phyloP scores from a whole-genome alignment of 371 early-diverging fungal species.

The Circinella minor region DNA sequence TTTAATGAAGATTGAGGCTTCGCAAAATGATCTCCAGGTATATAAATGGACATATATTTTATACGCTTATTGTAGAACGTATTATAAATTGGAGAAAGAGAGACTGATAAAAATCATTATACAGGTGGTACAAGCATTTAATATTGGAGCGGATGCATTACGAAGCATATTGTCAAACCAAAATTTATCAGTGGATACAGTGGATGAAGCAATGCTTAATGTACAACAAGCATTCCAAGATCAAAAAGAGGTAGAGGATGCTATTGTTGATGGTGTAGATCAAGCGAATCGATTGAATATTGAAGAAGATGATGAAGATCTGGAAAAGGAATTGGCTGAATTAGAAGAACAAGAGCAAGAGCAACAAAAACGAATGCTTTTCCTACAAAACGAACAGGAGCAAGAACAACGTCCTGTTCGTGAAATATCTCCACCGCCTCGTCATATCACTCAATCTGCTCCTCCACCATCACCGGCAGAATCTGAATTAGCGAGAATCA shows the following conservation, averaged over 20 bases:
- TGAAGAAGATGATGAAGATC: conserved; percentile 37
- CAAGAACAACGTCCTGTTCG: not conserved
- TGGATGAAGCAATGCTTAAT: conserved; percentile 54
- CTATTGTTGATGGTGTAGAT: conserved; percentile 38
- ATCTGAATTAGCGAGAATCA: conserved; percentile 22
- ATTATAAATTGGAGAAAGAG: too few species aligned
- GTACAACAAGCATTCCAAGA: conserved; percentile 55
- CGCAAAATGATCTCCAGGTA: conserved; percentile 63
- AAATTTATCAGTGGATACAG: conserved; percentile 42
- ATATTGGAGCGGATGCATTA: conserved; percentile 55
- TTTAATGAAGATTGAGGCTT: conserved; percentile 54
- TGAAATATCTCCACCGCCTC: conserved; percentile 3
- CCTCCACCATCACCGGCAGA: conserved; percentile 15
- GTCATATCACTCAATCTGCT: conserved; percentile 6
- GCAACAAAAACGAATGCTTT: conserved; percentile 5
- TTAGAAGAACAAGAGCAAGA: conserved; percentile 19
- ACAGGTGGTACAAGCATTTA: conserved; percentile 59
- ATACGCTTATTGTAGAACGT: not conserved
- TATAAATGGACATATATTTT: not conserved
- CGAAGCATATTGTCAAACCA: conserved; percentile 34
- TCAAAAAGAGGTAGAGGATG: conserved; percentile 60
- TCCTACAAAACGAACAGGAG: conserved; percentile 8
- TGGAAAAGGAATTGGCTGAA: conserved; percentile 53
- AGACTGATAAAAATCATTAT: not conserved
- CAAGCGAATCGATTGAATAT: conserved; percentile 16